Evolutionary conservation across 768 basidiomycete genomes (phyloP).

Genomic region (Termitomyces eurrhizus): DNA sequence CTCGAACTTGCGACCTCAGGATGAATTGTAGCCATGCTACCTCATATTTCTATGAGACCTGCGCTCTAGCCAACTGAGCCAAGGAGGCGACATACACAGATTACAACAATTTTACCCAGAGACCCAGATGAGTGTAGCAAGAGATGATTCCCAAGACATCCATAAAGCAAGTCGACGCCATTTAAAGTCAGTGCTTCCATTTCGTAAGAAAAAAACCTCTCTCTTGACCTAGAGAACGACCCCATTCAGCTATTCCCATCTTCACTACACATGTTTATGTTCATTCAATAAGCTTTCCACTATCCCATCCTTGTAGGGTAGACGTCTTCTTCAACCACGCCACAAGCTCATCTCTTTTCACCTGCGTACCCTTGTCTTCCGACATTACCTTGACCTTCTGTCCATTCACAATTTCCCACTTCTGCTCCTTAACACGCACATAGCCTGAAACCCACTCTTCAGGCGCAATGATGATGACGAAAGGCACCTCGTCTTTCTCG

Average conservation of each 20-base stretch:
- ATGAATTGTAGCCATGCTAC: constrained; percentile 18
- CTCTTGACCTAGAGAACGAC: too few relatives aligned
- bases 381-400: constrained; percentile 65
- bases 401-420: constrained; percentile 71
- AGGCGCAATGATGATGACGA: constrained; percentile 86
- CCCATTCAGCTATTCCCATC: background rate
- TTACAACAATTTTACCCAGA: background rate
- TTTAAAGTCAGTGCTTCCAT: too few relatives aligned
- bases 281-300: constrained; percentile 21
- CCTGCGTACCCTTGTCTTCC: constrained; percentile 60
- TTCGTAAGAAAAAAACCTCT: too few relatives aligned
- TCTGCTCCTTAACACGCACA: constrained; percentile 90
- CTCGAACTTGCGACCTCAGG: constrained; percentile 55
- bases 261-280: background rate
- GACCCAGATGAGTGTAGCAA: too few relatives aligned
- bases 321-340: constrained; percentile 54
- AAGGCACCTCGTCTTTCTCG: constrained; percentile 90
- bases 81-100: background rate
- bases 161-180: too few relatives aligned
- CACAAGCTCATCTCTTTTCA: constrained; percentile 59
- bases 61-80: constrained; percentile 7
- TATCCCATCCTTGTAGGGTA: constrained; percentile 41
- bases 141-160: too few relatives aligned
- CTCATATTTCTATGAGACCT: constrained; percentile 4
- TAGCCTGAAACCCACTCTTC: constrained; percentile 82